phyloP scores from a whole-genome alignment of 441 rosid species.

The Bocquillonia castaneifolia region DNA sequence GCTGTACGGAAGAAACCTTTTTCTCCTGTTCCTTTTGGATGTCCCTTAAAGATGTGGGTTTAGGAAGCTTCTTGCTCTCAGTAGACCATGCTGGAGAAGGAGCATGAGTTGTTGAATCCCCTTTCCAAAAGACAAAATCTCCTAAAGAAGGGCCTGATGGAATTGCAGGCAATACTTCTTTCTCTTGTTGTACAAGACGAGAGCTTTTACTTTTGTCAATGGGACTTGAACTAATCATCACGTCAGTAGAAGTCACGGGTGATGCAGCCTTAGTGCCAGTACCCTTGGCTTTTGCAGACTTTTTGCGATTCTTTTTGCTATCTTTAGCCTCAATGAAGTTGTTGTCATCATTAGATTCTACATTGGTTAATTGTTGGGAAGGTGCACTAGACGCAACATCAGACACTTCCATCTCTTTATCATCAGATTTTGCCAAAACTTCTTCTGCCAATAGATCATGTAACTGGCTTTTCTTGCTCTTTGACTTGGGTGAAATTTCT shows the following conservation, averaged over 20 bases:
- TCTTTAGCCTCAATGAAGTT: slow-evolving; percentile 91
- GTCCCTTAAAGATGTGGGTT: slow-evolving; percentile 80
- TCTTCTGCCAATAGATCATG: slow-evolving; percentile 69
- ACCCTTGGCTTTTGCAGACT: slow-evolving; percentile 75
- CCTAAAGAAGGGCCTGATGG: slow-evolving; percentile 96
- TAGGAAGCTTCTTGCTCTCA: slow-evolving; percentile 57
- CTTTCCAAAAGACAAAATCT: slow-evolving; percentile 92
- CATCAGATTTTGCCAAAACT: slow-evolving; percentile 52
- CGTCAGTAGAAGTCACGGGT: slow-evolving; percentile 38
- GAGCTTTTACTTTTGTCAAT: slow-evolving; percentile 68
- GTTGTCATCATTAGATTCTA: slow-evolving; percentile 50
- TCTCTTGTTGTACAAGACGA: slow-evolving; percentile 53
- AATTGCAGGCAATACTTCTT: slow-evolving; percentile 66
- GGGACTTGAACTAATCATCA: slow-evolving; percentile 52
- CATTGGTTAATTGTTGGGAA: slow-evolving; percentile 28
- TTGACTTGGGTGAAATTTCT: slow-evolving; percentile 41
- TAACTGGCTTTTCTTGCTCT: slow-evolving; percentile 59
- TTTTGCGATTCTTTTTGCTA: slow-evolving; percentile 83
- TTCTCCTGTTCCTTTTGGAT: slow-evolving; percentile 90
- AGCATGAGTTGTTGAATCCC: slow-evolving; percentile 47
- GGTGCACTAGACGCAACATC: slow-evolving; percentile 32
- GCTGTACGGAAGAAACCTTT: slow-evolving; percentile 42
- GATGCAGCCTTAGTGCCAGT: slow-evolving; percentile 49
- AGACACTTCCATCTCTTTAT: slow-evolving; percentile 42
- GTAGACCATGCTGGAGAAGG: slow-evolving; percentile 84